Evolutionary conservation across 2,329 filamentous ascomycete species (phyloP), one percentile per base, ranked within the genome.

Genomic region (Neonectria faginata): DNA sequence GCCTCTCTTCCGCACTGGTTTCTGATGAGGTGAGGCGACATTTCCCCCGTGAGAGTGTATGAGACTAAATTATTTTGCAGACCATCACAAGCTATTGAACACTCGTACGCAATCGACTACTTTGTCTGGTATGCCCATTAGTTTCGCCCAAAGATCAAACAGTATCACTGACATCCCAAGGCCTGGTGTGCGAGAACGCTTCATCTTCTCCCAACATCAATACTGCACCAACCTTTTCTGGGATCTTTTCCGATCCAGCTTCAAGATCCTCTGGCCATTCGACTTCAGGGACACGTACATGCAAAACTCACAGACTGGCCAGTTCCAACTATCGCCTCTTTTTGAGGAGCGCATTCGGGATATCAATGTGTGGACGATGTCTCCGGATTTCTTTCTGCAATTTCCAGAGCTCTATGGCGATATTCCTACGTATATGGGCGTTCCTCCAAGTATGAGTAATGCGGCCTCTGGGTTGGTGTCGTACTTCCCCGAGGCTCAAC

Each of bases 371-470:
- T 76, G 75, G 75, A 73, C 74, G 1, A 75, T 76, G 75, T 66
- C 62, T 2, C 20, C 52, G 0, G 75, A 77, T 16, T 70, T 76
- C 45, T 76, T 76, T 25, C 27, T 47, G 0, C 66, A 65, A 3
- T 76, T 72, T 2, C 75, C 75, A 1, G 75, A 76, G 33, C 63
- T 76, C 12, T 65, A 44, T 3, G 68, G 65, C 5, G 75, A 87
- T 27, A 76, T 76, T 0, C 75, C 74, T 1, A 36, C n/a, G 16
- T 33, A 51, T 8, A 11, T 51, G 0, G 4, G 48, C 3, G n/a
- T 51, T 11, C 48, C 48, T n/a, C n/a, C n/a, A 8, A 51, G 18
- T 5, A n/a, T 51, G n/a, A 20, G 48, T 10, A 33, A 33, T 29
- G n/a, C 14, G 29, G 5, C 16, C 2, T 22, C 27, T 18, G 48